Base-by-base conservation (phyloP, 768 basidiomycete genomes). In the Suillus sp. region DNA sequence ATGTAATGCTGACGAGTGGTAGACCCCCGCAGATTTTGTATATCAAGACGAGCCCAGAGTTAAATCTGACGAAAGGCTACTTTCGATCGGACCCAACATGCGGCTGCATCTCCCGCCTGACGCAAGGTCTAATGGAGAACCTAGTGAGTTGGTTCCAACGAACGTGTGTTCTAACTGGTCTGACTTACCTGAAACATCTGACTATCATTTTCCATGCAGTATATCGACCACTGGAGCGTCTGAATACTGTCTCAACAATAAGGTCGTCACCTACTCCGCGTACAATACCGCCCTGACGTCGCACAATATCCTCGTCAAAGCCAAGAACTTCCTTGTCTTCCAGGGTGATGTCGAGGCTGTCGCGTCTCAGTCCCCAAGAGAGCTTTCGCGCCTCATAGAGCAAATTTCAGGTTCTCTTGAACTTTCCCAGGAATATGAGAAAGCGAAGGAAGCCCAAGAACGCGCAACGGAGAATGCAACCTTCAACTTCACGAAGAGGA, bases 251-350 rank as follows among this genome's bases (percentile, higher is more conserved):
- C n/a, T n/a, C n/a, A n/a, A n/a, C n/a, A n/a, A n/a, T n/a, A n/a
- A n/a, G n/a, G n/a, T n/a, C n/a, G n/a, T n/a, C n/a, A 91, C 94
- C 0, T 96, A 96, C 74, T 84, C 89, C 13, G 86, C 86, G 1
- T 99, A 99, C 81, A 97, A 97, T 64, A 81, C 88, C 6, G 91
- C 93, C 14, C 89, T 99, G 30, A 83, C 91, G 62, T 80, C 83
- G 9, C 95, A 97, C 69, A 97, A 98, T 71, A 93, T 99, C 71
- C 91, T 99, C 55, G 95, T 99, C 70, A 98, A 97, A 78, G 97
- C n/a, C 96, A 98, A 98, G 80, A 99, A 99, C 79, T 99, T 99
- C 71, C 89, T 99, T 59, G 97, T 99, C 13, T 99, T 99, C 79
- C 97, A 99, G 72, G 97, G 97, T 59, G n/a, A n/a, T n/a, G n/a